These are phyloP conservation scores for Scheffersomyces stambukii DNA, from an alignment of 1,139 yeast genomes.

Conservation along the genomic window DNA sequence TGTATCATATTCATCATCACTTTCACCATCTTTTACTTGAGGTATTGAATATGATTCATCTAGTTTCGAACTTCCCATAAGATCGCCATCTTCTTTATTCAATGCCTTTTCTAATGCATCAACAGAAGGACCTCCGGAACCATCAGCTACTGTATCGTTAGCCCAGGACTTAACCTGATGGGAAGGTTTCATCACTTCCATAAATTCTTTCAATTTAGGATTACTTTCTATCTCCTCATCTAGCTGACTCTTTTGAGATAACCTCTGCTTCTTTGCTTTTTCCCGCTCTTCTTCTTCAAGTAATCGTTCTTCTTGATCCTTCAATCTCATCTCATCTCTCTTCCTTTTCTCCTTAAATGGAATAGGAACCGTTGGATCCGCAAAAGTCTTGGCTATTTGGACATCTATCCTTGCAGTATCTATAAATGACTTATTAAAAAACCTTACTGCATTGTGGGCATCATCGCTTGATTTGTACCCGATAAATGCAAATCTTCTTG, in stretches of 20 bases:
- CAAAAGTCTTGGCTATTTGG: slow-evolving; percentile 76
- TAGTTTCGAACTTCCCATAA: slow-evolving; percentile 6
- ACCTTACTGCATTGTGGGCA: slow-evolving; percentile 74
- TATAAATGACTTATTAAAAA: slow-evolving; percentile 73
- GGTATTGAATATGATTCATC: slow-evolving; percentile 18
- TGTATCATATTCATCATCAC: slow-evolving; percentile 73
- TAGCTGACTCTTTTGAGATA: slow-evolving; percentile 23
- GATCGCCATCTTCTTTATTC: slow-evolving; percentile 19
- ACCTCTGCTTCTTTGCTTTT: slow-evolving; percentile 19
- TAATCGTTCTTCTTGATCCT: slow-evolving; percentile 52
- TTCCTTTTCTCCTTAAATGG: slow-evolving; percentile 64
- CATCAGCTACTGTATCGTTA: slow-evolving; percentile 60
- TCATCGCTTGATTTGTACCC: slow-evolving; percentile 73
- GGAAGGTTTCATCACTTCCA: slow-evolving; percentile 80
- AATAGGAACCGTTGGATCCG: slow-evolving; percentile 76
- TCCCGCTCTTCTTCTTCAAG: slow-evolving; percentile 39
- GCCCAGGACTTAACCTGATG: slow-evolving; percentile 68
- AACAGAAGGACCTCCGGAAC: slow-evolving; percentile 48
- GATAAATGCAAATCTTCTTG: slow-evolving; percentile 89
- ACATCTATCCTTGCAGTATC: slow-evolving; percentile 82
- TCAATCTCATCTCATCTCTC: slow-evolving; percentile 49
- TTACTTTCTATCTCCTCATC: slow-evolving; percentile 60
- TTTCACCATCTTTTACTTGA: slow-evolving; percentile 39
- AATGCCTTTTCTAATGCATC: slow-evolving; percentile 40
- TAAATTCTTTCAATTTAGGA: slow-evolving; percentile 70